Base-by-base conservation (phyloP, 176 grass and related monocot species). In the Otatea glauca region DNA sequence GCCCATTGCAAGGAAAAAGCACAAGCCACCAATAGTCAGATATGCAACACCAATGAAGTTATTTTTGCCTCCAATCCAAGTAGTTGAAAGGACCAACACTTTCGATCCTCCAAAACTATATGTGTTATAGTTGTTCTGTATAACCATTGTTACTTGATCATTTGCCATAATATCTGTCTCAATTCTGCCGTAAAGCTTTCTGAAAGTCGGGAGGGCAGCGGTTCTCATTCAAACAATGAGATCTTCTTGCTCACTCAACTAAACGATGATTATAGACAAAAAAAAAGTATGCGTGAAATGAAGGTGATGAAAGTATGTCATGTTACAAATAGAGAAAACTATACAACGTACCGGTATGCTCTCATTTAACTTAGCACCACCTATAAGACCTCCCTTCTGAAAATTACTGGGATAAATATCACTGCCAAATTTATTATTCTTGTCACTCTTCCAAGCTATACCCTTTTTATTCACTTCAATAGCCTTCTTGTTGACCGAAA, bases 141-240 rank as follows among this genome's bases (percentile, higher is more conserved):
- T 98, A 73, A 90, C 75, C 63, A 98, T 89, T 34, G 87, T 93
- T 68, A 95, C 49, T 76, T 87, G 58, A 71, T 95, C 91, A 60
- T 93, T 92, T 73, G 82, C 89, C 79, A 59, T 83, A 76, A 98
- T 75, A 74, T 95, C 89, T 34, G 72, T 76, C 85, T 98, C 96
- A 70, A 98, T 98, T 85, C 89, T 90, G 51, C 96, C 93, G 44
- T 93, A 98, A 10, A 98, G 91, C 81, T 98, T 98, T 88, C 96
- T 94, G 87, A 95, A 98, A 62, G 85, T 89, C 65, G 96, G 91
- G 34, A 98, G 85, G 7, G 96, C 93, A 64, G 91, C 96, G 7
- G 91, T 93, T 92, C 96, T 88, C 96, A 98, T 98, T 93, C 93
- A 98, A 65, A 95, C 96, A 90, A 98, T 95, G 55, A 98, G 92